Conservation (phyloP, 139 green algal species). For the Mesotaenium endlicherianum region DNA sequence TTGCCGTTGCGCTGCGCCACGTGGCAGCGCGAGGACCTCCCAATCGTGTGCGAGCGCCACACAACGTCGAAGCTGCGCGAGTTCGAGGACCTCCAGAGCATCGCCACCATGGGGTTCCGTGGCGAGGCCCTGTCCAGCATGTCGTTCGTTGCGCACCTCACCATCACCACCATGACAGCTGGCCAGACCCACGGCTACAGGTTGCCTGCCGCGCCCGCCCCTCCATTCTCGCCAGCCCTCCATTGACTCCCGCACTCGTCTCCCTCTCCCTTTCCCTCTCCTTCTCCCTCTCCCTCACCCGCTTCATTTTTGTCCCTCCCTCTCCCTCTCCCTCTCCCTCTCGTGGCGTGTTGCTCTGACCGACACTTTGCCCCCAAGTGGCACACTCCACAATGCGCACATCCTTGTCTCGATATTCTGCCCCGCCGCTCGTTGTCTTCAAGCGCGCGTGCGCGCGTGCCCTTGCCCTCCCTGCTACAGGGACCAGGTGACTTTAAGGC, state of each 20-base stretch:
- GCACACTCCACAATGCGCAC: no score
- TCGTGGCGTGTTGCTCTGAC: no score
- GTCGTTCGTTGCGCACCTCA: slow-evolving; percentile 85
- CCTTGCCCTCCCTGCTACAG: no score
- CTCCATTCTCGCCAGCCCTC: not conserved
- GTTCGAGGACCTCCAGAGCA: slow-evolving; percentile 84
- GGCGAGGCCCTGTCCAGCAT: slow-evolving; percentile 91
- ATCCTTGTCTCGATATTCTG: no score
- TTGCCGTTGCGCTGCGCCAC: no score
- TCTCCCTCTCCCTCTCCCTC: no score
- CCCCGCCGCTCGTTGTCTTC: no score
- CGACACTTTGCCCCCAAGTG: no score
- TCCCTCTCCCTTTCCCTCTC: not conserved
- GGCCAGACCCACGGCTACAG: slow-evolving; percentile 64
- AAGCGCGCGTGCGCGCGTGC: no score
- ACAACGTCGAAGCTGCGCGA: slow-evolving; percentile 88
- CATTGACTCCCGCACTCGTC: not conserved
- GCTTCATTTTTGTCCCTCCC: not conserved
- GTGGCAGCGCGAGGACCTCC: slow-evolving; percentile 77
- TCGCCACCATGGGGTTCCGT: slow-evolving; percentile 89
- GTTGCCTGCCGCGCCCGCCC: slow-evolving; percentile 5
- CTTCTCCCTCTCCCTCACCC: not conserved
- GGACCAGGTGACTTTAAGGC: no score
- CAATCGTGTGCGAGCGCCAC: slow-evolving; percentile 81
- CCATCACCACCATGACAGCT: slow-evolving; percentile 84